A percentile compares a stretch with the other conserved stretches of the same genome.
Conservation (phyloP, 371 early-diverging fungal species). For the Rozella allomycis region DNA sequence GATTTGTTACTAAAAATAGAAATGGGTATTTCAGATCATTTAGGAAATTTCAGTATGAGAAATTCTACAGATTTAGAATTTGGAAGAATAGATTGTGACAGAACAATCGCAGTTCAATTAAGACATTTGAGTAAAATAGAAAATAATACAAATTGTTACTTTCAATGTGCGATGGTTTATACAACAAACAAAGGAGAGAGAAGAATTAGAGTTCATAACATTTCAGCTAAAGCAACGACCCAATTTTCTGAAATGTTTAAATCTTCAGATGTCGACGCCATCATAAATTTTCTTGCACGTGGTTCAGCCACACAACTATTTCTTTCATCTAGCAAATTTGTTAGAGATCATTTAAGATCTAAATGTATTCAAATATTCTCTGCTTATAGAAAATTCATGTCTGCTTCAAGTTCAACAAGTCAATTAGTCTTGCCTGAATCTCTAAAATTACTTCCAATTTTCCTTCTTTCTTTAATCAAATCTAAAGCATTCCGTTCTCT, state of each 20-base stretch:
- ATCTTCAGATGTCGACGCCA: constrained; percentile 71
- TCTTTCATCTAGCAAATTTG: no score
- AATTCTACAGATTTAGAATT: constrained; percentile 78
- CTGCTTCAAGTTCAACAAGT: constrained; percentile 63
- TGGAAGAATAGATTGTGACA: constrained; percentile 61
- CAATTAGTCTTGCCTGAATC: constrained; percentile 90
- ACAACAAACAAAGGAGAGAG: constrained; percentile 67
- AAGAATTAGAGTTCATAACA: constrained; percentile 73
- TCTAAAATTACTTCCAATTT: constrained; percentile 82
- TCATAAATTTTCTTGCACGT: constrained; percentile 52
- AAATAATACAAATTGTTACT: constrained; percentile 48
- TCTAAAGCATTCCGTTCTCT: constrained; percentile 44
- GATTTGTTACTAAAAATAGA: constrained; percentile 17
- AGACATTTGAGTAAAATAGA: constrained; percentile 61
- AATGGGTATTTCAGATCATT: constrained; percentile 53
- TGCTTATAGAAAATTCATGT: constrained; percentile 78
- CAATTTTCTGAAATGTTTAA: constrained; percentile 60
- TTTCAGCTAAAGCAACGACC: constrained; percentile 51
- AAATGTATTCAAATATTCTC: constrained; percentile 67
- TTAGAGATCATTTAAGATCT: constrained; percentile 64
- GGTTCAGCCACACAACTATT: no score
- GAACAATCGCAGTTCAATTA: constrained; percentile 51
- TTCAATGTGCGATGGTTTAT: constrained; percentile 80
- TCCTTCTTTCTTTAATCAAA: constrained; percentile 59
- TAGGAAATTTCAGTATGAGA: constrained; percentile 78